Base-by-base conservation (phyloP, 108 stramenopile species). In the Skeletonema costatum region DNA sequence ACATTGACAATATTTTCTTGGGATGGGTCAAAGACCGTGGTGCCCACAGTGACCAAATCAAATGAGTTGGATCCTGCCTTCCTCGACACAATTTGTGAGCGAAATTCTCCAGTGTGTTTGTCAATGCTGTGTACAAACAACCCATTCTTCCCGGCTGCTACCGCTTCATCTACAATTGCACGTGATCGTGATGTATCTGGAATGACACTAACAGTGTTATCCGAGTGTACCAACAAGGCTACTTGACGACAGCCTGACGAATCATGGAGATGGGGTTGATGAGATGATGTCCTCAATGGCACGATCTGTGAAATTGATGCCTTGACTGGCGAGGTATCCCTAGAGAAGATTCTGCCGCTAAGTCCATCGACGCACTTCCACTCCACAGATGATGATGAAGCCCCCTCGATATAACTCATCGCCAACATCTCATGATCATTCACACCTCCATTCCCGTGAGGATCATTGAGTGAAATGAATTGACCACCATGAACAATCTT, bases 331-430 rank as follows among this genome's bases (percentile, higher is more conserved):
- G 88, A 66, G 17, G 78, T 41, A 14, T 77, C 92, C 42, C 75
- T 38, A 4, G 85, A 77, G 70, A 92, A 84, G 50, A 89, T 63
- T 19, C 72, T 85, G 8, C 95, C 95, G 12, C 70, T 87, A 21
- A 86, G 82, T 12, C 91, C 95, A 73, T 96, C 95, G 56, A 93
- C 75, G 60, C 92, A 93, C 46, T 77, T 87, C 92, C 92, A 96
- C 36, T 86, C 78, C 46, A 92, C 64, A 13, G 39, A 30, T 12
- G 71, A 58, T 30, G 70, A 51, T 3, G 33, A 17, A 17, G n/a
- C 36, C n/a, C 58, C 35, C 5, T 68, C 29, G 13, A 73, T 62
- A 30, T 78, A 81, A 32, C 86, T 90, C 35, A 94, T 32, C 31
- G 89, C 70, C 69, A 92, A 60, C 62, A 91, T 80, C 60, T 91